Percentiles rank a stretch among this genome's conserved stretches.
Evolutionary conservation across 2,329 filamentous ascomycete genomes (phyloP).

Genomic region (Cercospora sesami): DNA sequence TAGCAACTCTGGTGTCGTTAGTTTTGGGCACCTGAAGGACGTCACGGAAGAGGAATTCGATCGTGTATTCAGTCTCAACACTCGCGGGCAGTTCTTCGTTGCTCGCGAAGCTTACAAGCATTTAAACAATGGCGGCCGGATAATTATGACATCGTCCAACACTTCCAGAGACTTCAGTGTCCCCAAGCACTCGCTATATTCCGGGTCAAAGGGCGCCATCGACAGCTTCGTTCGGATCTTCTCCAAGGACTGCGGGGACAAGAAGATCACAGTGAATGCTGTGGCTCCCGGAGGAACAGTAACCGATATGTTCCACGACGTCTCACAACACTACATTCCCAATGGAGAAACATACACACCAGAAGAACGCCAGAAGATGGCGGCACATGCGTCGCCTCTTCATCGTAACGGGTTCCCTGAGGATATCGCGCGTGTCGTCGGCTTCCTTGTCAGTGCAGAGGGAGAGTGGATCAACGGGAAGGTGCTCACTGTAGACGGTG

Average conservation of each 20-base stretch:
- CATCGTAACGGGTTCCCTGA: conserved; percentile 63
- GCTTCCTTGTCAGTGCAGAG: conserved; percentile 56
- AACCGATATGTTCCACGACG: conserved; percentile 60
- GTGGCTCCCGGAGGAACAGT: conserved; percentile 57
- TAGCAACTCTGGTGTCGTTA: conserved; percentile 61
- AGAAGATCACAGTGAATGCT: conserved; percentile 56
- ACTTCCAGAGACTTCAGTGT: conserved; percentile 54
- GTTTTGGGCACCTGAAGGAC: conserved; percentile 54
- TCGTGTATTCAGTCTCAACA: conserved; percentile 62
- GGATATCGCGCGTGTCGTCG: conserved; percentile 63
- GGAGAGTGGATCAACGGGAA: conserved; percentile 54
- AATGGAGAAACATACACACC: conserved; percentile 45
- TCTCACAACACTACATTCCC: conserved; percentile 61
- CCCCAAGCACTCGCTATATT: conserved; percentile 55
- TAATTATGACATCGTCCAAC: conserved; percentile 55
- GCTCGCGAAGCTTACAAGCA: conserved; percentile 57
- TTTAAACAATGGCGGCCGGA: conserved; percentile 50
- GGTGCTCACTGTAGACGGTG: conserved; percentile 41
- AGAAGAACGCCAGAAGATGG: conserved; percentile 29
- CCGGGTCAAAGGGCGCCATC: conserved; percentile 59
- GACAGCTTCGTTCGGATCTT: conserved; percentile 59
- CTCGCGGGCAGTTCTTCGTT: conserved; percentile 63
- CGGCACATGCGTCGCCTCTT: conserved; percentile 50
- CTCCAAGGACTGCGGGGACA: conserved; percentile 56
- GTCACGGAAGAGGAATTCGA: conserved; percentile 56